A percentile compares a stretch with the other conserved stretches of the same genome.
These are phyloP conservation scores for Phyllosticta capitalensis DNA, from an alignment of 2,329 filamentous ascomycete species.

Conservation along the genomic window DNA sequence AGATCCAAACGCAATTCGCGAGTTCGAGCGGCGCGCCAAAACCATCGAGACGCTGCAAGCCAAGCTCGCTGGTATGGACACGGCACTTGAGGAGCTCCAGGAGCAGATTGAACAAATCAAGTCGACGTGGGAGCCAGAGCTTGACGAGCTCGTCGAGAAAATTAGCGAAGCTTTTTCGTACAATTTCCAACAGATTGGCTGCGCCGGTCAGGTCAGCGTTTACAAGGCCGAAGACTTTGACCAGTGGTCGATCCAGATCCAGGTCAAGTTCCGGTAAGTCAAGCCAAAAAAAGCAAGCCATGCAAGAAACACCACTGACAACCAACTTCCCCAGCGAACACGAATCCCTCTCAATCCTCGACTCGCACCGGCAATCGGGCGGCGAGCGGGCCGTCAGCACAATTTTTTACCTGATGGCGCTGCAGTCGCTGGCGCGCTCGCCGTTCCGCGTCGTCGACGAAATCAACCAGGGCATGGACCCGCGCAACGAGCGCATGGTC, in stretches of 20 bases:
- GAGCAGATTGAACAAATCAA: constrained; percentile 57
- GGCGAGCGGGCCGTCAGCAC: constrained; percentile 94
- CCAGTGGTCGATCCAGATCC: constrained; percentile 86
- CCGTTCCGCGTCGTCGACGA: constrained; percentile 98
- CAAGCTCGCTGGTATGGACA: constrained; percentile 41
- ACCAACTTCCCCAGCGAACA: constrained; percentile 52
- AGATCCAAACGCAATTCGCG: constrained; percentile 63
- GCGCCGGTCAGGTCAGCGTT: constrained; percentile 80
- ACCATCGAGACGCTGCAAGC: constrained; percentile 58
- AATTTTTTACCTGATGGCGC: constrained; percentile 97
- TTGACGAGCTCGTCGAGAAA: constrained; percentile 66
- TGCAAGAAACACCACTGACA: background rate
- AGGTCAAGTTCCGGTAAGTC: constrained; percentile 81
- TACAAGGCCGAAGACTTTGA: constrained; percentile 90
- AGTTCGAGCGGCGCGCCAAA: constrained; percentile 47
- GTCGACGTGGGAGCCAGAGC: constrained; percentile 68
- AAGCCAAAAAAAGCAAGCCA: background rate
- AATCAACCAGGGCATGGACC: constrained; percentile 99
- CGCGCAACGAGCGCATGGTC: constrained; percentile 94
- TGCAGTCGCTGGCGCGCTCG: constrained; percentile 85
- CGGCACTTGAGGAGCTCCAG: constrained; percentile 46
- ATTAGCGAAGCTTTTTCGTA: constrained; percentile 89
- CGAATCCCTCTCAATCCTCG: constrained; percentile 74
- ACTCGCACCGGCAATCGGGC: constrained; percentile 89
- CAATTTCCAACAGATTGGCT: constrained; percentile 90